These are phyloP conservation scores for Candida yuanshanica DNA, from an alignment of 805 yeast genomes.

Conservation along the genomic window DNA sequence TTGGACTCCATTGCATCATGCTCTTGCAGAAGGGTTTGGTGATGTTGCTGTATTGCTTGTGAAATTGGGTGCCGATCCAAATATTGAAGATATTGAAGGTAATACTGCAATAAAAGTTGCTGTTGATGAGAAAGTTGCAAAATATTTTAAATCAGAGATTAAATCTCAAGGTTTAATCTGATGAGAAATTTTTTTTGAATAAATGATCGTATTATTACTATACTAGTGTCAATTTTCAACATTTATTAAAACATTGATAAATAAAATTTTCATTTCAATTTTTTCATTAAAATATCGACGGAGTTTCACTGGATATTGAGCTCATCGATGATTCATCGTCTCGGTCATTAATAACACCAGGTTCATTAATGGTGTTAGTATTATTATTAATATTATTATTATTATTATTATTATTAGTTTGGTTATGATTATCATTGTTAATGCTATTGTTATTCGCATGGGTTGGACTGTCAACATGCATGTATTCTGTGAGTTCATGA, in stretches of 20 bases:
- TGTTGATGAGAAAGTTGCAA: slow-evolving; percentile 44
- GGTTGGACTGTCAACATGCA: too few species aligned
- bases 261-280: not conserved
- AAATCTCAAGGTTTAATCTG: slow-evolving; percentile 6
- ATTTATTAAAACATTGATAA: not conserved
- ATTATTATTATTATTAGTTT: not conserved
- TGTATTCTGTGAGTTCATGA: not conserved
- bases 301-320: not conserved
- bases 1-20: slow-evolving; percentile 88
- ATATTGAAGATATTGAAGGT: slow-evolving; percentile 43
- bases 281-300: not conserved
- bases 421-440: not conserved
- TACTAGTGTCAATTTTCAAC: too few species aligned
- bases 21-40: slow-evolving; percentile 84
- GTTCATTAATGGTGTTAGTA: not conserved
- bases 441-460: not conserved
- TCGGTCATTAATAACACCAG: not conserved
- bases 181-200: too few species aligned
- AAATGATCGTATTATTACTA: too few species aligned
- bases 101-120: slow-evolving; percentile 49
- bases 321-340: not conserved
- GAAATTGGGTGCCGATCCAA: slow-evolving; percentile 60
- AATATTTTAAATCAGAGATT: slow-evolving; percentile 28
- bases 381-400: not conserved
- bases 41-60: slow-evolving; percentile 64